Conservation (phyloP, 2,329 filamentous ascomycete species). For the Clarireedia hainanense region DNA sequence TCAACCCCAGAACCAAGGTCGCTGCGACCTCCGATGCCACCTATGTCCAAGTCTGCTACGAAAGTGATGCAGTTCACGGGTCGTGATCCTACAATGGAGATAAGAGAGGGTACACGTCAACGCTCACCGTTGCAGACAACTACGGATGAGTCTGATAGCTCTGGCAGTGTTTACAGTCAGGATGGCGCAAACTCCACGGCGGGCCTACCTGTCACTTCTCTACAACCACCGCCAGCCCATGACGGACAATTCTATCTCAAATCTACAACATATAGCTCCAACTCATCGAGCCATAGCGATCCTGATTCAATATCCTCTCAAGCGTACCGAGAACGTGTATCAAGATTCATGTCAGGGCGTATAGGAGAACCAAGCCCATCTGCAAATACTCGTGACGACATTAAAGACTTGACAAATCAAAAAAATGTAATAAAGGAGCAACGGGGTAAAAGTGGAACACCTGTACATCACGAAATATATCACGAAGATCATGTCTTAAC, state of each 20-base stretch:
- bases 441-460: background rate
- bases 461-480: background rate
- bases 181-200: background rate
- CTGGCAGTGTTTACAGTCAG: constrained; percentile 2
- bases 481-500: background rate
- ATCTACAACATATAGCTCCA: background rate
- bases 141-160: constrained; percentile 6
- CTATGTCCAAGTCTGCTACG: constrained; percentile 13
- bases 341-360: background rate
- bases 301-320: background rate
- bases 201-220: background rate
- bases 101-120: background rate
- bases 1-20: constrained; percentile 4
- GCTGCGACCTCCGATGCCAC: background rate
- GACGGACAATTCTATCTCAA: background rate
- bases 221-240: background rate
- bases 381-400: background rate
- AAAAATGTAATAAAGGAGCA: constrained; percentile 3
- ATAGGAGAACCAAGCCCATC: background rate
- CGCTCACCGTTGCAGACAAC: background rate
- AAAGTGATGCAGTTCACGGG: constrained; percentile 20
- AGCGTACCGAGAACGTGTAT: constrained; percentile 4
- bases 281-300: background rate
- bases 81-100: constrained; percentile 11
- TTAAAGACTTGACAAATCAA: constrained; percentile 9